These are phyloP conservation scores for Rubia yunnanensis DNA, from an alignment of 257 asterid genomes.

Conservation along the genomic window DNA sequence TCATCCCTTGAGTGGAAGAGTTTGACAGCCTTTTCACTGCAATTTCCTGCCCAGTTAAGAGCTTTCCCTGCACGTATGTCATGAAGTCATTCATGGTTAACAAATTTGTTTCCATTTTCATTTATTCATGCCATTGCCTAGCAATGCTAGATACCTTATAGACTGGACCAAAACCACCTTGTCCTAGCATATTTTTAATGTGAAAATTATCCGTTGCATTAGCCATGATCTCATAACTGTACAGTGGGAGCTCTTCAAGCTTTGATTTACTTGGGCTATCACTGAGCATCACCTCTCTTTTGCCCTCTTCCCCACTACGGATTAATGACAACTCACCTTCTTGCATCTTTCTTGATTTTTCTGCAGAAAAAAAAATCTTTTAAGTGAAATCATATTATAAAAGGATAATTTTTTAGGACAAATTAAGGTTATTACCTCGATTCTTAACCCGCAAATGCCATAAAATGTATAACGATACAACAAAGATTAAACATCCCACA, in stretches of 20 bases:
- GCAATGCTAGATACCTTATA: constrained; percentile 34
- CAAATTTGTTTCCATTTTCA: neutral
- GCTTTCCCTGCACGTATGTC: constrained; percentile 10
- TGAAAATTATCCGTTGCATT: constrained; percentile 43
- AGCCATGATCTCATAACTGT: constrained; percentile 23
- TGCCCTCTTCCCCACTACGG: neutral
- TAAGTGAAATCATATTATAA: neutral
- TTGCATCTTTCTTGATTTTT: constrained; percentile 3
- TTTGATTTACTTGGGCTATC: neutral
- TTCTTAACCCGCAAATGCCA: constrained; percentile 30
- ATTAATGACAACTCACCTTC: neutral
- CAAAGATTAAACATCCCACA: constrained; percentile 16
- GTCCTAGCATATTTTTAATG: constrained; percentile 32
- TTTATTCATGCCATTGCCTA: neutral
- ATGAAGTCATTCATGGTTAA: neutral
- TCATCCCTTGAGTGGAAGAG: constrained; percentile 39
- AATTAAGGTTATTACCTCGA: constrained; percentile 28
- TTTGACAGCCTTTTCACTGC: constrained; percentile 23
- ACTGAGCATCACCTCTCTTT: neutral
- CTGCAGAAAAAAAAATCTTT: neutral
- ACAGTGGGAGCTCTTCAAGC: constrained; percentile 13
- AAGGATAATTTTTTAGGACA: neutral
- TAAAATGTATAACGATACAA: constrained; percentile 18
- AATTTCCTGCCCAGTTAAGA: constrained; percentile 7
- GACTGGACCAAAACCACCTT: constrained; percentile 71